Percentiles rank a stretch among this genome's conserved stretches.
Conservation (phyloP, 73 alveolate genomes). For the Paramecium sexaurelia region DNA sequence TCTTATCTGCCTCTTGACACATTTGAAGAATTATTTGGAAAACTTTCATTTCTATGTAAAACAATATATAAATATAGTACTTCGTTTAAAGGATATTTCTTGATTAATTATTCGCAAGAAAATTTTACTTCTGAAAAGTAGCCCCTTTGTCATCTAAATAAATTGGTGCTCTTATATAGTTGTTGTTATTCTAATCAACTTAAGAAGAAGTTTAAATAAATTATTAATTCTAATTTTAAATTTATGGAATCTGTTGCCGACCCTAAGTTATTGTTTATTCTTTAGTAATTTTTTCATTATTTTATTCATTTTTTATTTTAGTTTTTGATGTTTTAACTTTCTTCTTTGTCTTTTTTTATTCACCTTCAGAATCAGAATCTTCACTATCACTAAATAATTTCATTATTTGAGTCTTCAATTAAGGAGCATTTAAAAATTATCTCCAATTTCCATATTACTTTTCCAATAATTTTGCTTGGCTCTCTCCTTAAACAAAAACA, state of each 20-base stretch:
- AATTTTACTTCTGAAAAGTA: neutral
- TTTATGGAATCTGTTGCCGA: neutral
- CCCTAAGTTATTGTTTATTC: neutral
- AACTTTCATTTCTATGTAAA: neutral
- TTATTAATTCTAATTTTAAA: neutral
- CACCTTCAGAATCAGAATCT: neutral
- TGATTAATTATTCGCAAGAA: neutral
- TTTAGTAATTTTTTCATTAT: neutral
- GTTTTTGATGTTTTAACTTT: neutral
- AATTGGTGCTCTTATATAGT: neutral
- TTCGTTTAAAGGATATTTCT: neutral
- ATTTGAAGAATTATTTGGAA: neutral
- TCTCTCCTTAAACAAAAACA: conserved; percentile 3
- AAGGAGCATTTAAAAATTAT: neutral
- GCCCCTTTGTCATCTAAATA: neutral
- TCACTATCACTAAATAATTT: neutral
- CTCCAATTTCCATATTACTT: neutral
- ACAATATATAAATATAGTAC: neutral
- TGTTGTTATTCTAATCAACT: neutral
- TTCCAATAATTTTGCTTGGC: neutral
- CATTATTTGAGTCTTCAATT: neutral
- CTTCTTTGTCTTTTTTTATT: neutral
- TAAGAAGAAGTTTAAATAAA: neutral
- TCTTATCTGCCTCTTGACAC: neutral
- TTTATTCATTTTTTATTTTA: neutral